Percentiles rank a stretch among this genome's conserved stretches.
Evolutionary conservation across 1,284 basidiomycete species (phyloP).

Genomic region (Coniferiporia sulphurascens): DNA sequence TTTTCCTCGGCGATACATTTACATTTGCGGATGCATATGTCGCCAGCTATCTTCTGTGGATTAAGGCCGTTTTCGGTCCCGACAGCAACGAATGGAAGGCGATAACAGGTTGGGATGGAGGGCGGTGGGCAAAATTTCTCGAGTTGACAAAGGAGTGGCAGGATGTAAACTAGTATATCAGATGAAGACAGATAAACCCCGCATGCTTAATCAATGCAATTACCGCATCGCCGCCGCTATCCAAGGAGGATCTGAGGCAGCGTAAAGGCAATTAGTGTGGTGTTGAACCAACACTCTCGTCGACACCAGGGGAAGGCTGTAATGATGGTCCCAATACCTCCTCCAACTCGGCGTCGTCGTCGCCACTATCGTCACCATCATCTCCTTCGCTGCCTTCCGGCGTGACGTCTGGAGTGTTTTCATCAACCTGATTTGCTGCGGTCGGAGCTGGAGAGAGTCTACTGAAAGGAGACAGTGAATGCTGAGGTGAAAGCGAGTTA

Average conservation of each 20-base stretch:
- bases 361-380: conserved; percentile 28
- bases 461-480: conserved; percentile 5
- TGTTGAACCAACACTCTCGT: conserved; percentile 1
- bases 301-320: conserved; percentile 12
- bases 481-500: conserved; percentile 32
- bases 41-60: conserved; percentile 9
- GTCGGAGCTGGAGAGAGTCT: conserved; percentile 8
- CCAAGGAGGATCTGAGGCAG: background rate
- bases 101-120: conserved; percentile 33
- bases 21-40: conserved; percentile 19
- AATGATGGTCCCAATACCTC: conserved; percentile 29
- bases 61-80: conserved; percentile 27
- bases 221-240: no score
- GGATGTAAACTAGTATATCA: background rate
- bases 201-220: no score
- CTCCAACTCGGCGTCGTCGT: conserved; percentile 34
- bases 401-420: background rate
- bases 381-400: conserved; percentile 21
- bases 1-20: conserved; percentile 13
- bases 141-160: conserved; percentile 10
- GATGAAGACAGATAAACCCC: background rate
- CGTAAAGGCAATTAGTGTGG: background rate
- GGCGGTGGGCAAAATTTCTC: conserved; percentile 24
- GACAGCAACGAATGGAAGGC: conserved; percentile 16
- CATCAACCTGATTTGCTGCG: conserved; percentile 18